phyloP scores from a whole-genome alignment of 805 yeast species.

The Lipomyces lipofer region DNA sequence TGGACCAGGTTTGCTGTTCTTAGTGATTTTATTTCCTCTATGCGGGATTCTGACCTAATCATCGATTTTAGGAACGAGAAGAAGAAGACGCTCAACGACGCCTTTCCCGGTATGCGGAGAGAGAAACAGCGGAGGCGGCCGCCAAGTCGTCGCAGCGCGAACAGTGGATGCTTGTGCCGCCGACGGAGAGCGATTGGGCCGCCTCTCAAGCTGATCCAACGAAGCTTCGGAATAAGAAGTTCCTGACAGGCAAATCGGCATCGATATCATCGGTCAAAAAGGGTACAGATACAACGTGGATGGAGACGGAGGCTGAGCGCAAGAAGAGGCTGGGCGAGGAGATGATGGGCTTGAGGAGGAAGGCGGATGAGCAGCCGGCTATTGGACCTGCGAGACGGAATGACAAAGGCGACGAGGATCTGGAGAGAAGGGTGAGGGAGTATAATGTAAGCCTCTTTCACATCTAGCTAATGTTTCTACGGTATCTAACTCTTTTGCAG shows the following conservation, averaged over 20 bases:
- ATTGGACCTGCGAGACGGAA: constrained; percentile 11
- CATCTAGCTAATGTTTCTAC: neutral
- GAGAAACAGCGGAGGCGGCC: neutral
- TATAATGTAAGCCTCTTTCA: constrained; percentile 14
- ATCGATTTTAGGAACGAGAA: constrained; percentile 14
- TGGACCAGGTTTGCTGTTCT: constrained; percentile 9
- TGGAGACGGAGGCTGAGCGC: constrained; percentile 30
- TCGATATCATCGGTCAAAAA: constrained; percentile 2
- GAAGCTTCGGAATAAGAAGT: constrained; percentile 23
- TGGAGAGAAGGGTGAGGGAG: constrained; percentile 23
- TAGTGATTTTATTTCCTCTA: neutral
- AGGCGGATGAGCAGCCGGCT: constrained; percentile 1
- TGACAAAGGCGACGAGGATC: constrained; percentile 14
- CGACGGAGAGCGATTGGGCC: constrained; percentile 30
- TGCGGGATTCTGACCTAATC: no score
- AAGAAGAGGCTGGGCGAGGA: constrained; percentile 31
- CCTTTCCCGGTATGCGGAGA: constrained; percentile 14
- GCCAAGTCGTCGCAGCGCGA: constrained; percentile 23
- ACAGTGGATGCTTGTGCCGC: constrained; percentile 35
- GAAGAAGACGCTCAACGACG: constrained; percentile 24
- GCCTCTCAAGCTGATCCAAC: constrained; percentile 28
- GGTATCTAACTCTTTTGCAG: neutral
- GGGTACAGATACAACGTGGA: constrained; percentile 26
- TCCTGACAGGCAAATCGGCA: constrained; percentile 22
- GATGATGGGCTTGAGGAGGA: constrained; percentile 30